These are phyloP conservation scores for Naematelia aurantialba DNA, from an alignment of 768 basidiomycete species.

Conservation along the genomic window DNA sequence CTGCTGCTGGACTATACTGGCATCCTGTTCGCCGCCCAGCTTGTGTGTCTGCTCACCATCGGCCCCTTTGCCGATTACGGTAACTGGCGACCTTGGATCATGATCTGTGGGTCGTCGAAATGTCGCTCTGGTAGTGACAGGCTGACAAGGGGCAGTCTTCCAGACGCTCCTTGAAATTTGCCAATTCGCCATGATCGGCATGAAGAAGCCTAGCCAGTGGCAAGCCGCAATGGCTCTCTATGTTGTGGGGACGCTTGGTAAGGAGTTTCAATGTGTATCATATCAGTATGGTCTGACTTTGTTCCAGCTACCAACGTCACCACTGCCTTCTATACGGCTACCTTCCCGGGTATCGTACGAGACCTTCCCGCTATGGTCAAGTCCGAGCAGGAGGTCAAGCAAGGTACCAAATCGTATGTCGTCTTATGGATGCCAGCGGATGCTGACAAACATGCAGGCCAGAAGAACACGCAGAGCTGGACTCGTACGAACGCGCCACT, in stretches of 20 bases:
- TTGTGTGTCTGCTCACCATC: constrained; percentile 11
- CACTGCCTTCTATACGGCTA: constrained; percentile 16
- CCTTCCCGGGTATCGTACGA: constrained; percentile 14
- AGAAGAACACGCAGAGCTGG: constrained; percentile 15
- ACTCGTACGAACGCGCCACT: constrained; percentile 12
- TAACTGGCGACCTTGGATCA: constrained; percentile 19
- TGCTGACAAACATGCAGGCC: constrained; percentile 9
- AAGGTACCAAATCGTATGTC: constrained; percentile 14
- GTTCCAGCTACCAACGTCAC: constrained; percentile 7
- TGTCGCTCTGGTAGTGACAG: neutral
- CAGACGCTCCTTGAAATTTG: constrained; percentile 1
- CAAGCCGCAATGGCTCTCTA: constrained; percentile 12
- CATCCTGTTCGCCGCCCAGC: constrained; percentile 18
- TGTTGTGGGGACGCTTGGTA: constrained; percentile 13
- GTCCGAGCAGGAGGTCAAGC: constrained; percentile 13
- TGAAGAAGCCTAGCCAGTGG: constrained; percentile 14
- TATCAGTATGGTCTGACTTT: neutral
- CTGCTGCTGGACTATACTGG: constrained; percentile 18
- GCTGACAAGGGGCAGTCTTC: neutral
- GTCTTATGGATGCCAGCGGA: neutral
- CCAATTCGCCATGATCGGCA: constrained; percentile 11
- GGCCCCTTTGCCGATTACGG: constrained; percentile 21
- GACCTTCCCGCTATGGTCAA: constrained; percentile 17
- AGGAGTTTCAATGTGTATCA: neutral
- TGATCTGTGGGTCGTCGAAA: constrained; percentile 9